Evolutionary conservation across 2,329 filamentous ascomycete genomes (phyloP).

Genomic region (Trichoderma arundinaceum): DNA sequence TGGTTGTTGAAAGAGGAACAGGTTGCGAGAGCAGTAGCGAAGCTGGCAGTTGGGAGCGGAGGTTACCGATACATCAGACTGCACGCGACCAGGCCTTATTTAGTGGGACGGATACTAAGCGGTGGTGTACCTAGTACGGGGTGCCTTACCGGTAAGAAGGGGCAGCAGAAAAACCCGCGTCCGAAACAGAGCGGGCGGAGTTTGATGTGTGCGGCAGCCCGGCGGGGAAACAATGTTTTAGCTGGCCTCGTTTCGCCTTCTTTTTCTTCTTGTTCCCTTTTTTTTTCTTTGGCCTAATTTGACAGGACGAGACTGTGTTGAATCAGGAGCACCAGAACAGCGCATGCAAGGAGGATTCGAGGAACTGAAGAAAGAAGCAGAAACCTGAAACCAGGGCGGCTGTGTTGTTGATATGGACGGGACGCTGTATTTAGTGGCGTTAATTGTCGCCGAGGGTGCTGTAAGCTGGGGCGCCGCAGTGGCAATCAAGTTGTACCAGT

Average conservation of each 20-base stretch:
- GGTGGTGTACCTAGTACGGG: constrained; percentile 14
- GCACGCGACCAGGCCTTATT: constrained; percentile 27
- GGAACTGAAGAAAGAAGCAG: background rate
- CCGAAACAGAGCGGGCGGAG: constrained; percentile 22
- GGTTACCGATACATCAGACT: constrained; percentile 19
- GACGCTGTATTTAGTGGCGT: background rate
- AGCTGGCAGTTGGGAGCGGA: background rate
- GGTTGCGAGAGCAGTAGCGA: background rate
- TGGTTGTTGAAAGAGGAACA: constrained; percentile 2
- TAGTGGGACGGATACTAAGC: constrained; percentile 11
- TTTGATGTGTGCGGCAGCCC: constrained; percentile 20
- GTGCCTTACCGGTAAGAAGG: background rate
- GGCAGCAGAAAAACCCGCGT: constrained; percentile 17
- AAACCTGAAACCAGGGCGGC: background rate
- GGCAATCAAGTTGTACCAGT: no score
- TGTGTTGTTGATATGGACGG: background rate
- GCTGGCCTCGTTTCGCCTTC: background rate
- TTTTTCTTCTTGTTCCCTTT: background rate
- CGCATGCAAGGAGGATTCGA: constrained; percentile 3
- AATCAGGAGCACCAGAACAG: background rate
- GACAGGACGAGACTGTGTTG: background rate
- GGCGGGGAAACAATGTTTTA: background rate
- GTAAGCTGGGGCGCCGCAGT: background rate
- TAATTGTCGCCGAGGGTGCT: background rate
- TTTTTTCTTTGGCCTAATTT: background rate